phyloP scores from a whole-genome alignment of 345 rosid genomes.

The Erucastrum elatum region DNA sequence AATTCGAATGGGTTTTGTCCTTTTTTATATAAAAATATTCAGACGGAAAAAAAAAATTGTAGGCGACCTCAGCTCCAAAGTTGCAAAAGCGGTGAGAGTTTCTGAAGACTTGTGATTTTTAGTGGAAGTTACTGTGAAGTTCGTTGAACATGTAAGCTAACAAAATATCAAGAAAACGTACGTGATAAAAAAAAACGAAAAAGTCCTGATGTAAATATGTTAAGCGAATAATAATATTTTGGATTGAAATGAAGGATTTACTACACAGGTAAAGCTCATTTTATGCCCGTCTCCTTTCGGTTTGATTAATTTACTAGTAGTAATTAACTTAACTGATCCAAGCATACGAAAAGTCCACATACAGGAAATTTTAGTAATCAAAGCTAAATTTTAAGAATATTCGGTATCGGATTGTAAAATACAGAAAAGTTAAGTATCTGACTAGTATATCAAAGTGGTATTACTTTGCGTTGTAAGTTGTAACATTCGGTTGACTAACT shows the following conservation, averaged over 20 bases:
- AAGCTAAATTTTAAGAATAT: not conserved
- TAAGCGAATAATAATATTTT: no score
- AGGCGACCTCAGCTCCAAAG: no score
- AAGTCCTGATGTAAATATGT: no score
- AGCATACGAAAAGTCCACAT: not conserved
- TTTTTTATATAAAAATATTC: no score
- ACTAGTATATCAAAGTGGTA: not conserved
- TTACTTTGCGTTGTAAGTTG: not conserved
- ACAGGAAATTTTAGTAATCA: not conserved
- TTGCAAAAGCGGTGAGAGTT: no score
- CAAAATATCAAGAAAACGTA: no score
- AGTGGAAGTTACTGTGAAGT: no score
- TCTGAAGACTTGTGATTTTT: no score
- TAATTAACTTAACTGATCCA: not conserved
- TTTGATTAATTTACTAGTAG: not conserved
- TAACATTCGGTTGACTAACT: not conserved
- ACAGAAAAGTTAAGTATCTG: not conserved
- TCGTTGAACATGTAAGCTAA: no score
- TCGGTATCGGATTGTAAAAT: not conserved
- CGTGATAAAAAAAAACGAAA: no score
- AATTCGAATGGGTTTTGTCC: no score
- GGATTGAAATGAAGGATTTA: not conserved
- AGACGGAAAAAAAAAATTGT: no score
- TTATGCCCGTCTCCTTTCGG: not conserved
- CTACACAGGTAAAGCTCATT: not conserved